Base-by-base conservation (phyloP, 2,329 filamentous ascomycete genomes). In the Ophiostoma montium region DNA sequence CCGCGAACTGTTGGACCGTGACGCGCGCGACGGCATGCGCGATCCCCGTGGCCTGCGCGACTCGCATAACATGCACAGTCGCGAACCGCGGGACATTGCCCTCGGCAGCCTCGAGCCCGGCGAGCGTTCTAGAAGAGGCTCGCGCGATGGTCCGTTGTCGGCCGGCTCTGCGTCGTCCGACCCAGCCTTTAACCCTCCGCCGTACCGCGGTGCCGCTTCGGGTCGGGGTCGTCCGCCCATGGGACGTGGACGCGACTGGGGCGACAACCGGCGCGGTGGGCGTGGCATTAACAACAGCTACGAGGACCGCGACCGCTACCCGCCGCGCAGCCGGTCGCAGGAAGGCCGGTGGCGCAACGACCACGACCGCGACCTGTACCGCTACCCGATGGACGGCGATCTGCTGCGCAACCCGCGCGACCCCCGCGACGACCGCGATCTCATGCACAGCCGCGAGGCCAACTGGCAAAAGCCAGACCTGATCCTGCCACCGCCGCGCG, bases 91-190 rank as follows among this genome's bases (percentile, higher is more conserved):
- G 58, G 79, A 83, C 35, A 63, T 67, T 2, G 80, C 78, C 0
- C 68, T 80, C 31, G 79, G 78, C 33, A 79, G 78, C 43, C 67
- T 83, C 7, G 84, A 88, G 55, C 71, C 78, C 1, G 18, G 42
- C 8, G 78, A 81, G 51, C 74, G 84, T 51, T 76, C 79, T 16
- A 71, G 83, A 48, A 72, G 83, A 43, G 79, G 75, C 15, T 86
- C 83, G 9, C 72, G 84, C 58, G 84, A 89, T 57, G 84, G 83
- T 0, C 82, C 84, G 11, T 74, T 79, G 19, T 84, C 82, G 1
- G 82, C 80, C 16, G 80, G 80, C 5, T 86, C 84, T 3, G 78
- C 78, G 10, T 79, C 78, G 19, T 84, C 83, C 0, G 84, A 88
- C 53, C 72, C 76, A 12, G 70, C 75, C 1, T 80, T 82, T 50